Evolutionary conservation across 805 yeast species (phyloP).

Genomic region (Lachancea thermotolerans): DNA sequence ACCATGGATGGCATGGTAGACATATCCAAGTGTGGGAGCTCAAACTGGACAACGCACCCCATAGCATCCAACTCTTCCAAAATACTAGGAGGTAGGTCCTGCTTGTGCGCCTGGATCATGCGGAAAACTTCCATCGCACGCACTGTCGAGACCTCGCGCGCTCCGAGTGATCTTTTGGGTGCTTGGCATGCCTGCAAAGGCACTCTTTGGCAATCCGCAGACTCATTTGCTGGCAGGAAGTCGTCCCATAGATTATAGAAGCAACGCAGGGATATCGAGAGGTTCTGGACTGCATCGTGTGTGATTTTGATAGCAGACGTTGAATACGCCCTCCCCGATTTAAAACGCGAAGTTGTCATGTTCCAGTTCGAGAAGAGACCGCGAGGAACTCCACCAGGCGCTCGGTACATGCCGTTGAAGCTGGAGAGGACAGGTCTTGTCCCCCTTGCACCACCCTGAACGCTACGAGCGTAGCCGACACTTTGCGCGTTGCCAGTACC

Average conservation of each 20-base stretch:
- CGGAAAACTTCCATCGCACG: conserved; percentile 21
- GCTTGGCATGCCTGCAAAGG: conserved; percentile 11
- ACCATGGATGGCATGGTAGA: conserved; percentile 35
- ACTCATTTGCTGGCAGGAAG: conserved; percentile 16
- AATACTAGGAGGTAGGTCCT: background rate
- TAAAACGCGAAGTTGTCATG: conserved; percentile 10
- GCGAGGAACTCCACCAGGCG: conserved; percentile 17
- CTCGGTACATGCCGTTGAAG: conserved; percentile 8
- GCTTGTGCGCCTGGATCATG: conserved; percentile 30
- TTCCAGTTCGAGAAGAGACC: conserved; percentile 20
- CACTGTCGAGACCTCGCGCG: conserved; percentile 8
- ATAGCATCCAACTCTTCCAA: conserved; percentile 26
- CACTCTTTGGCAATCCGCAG: conserved; percentile 13
- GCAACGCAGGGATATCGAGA: conserved; percentile 44
- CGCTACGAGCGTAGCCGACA: background rate
- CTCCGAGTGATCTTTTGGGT: conserved; percentile 4
- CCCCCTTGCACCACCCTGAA: background rate
- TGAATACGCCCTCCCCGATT: conserved; percentile 16
- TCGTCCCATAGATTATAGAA: conserved; percentile 31
- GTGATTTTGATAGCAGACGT: conserved; percentile 26
- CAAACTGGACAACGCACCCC: conserved; percentile 58
- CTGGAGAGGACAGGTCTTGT: conserved; percentile 9
- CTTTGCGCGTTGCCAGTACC: background rate
- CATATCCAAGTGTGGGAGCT: conserved; percentile 35
- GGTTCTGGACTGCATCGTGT: conserved; percentile 51